Evolutionary conservation across 1,284 basidiomycete genomes (phyloP), one percentile per base, ranked within the genome.

Genomic region (Microbotryomycetes sp.): DNA sequence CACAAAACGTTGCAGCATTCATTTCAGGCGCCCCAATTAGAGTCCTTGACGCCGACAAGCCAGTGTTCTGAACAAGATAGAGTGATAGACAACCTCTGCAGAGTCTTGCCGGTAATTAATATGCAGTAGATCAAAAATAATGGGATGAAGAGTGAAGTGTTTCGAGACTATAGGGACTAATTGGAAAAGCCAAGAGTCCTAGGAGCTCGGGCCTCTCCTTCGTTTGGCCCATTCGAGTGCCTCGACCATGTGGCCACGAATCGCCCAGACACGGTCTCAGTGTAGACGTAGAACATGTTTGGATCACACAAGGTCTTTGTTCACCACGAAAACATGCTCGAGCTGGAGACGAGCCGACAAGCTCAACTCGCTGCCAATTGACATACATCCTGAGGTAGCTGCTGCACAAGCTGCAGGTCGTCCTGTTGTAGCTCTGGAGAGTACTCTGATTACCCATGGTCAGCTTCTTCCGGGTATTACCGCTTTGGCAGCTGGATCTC

Each of bases 1-100:
- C 83, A n/a, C 81, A 82, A 47, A 84, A 84, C 66, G 82, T 84
- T 62, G 70, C 68, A 6, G 75, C 74, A 3, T 84, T 80, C 68
- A 72, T 84, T 63, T 74, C 77, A 3, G 62, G 66, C 14, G 32
- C 62, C 16, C 62, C 60, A 1, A 14, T 60, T 0, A 59, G 65
- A 0, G 25, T 62, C 2, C 31, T 66, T 30, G 50, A 49, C 51
- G 56, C 36, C 47, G 47, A 15, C 32, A 5, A n/a, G 6, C 9
- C 19, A 28, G 30, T 47, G 15, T 7, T 32, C 36, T 23, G 15
- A 55, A 47, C 19, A 15, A 42, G 36, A 42, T 12, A 42, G n/a
- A n/a, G n/a, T n/a, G n/a, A n/a, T n/a, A n/a, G n/a, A n/a, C n/a
- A n/a, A n/a, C n/a, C n/a, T n/a, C n/a, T n/a, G n/a, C n/a, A n/a